Conservation (phyloP, 2,329 filamentous ascomycete genomes). For the Phoma sp. region DNA sequence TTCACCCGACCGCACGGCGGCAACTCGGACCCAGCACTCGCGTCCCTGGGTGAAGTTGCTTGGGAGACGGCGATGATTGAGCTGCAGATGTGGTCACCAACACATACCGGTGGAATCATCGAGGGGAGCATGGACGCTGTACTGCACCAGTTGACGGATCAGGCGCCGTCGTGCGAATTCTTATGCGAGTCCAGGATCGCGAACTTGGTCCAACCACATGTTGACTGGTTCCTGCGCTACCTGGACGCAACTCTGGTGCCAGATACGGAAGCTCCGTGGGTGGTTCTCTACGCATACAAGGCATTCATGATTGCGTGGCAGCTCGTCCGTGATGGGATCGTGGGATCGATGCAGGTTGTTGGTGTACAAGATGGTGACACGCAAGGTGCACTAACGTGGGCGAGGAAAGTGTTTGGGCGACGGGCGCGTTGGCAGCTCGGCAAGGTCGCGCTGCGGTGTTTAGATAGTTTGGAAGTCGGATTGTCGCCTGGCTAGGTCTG, state of each 20-base stretch:
- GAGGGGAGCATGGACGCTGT: slow-evolving; percentile 25
- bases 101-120: slow-evolving; percentile 34
- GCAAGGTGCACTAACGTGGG: slow-evolving; percentile 24
- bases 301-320: slow-evolving; percentile 36
- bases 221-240: slow-evolving; percentile 33
- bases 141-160: slow-evolving; percentile 21
- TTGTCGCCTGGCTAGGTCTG: background rate
- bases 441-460: slow-evolving; percentile 22
- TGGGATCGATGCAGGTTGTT: slow-evolving; percentile 25
- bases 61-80: slow-evolving; percentile 36
- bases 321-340: slow-evolving; percentile 17
- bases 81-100: slow-evolving; percentile 33
- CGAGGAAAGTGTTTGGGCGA: slow-evolving; percentile 24
- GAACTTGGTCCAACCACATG: slow-evolving; percentile 24
- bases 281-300: slow-evolving; percentile 29
- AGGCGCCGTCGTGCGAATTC: slow-evolving; percentile 25
- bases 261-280: slow-evolving; percentile 27
- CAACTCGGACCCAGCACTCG: slow-evolving; percentile 10
- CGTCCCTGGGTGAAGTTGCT: slow-evolving; percentile 23
- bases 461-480: slow-evolving; percentile 19
- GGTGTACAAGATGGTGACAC: slow-evolving; percentile 23
- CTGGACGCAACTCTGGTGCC: slow-evolving; percentile 20
- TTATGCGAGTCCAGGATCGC: slow-evolving; percentile 23
- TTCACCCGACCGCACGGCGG: slow-evolving; percentile 13
- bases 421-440: slow-evolving; percentile 26